Evolutionary conservation across 257 asterid species (phyloP).

Genomic region (Nicotiana sylvestris): DNA sequence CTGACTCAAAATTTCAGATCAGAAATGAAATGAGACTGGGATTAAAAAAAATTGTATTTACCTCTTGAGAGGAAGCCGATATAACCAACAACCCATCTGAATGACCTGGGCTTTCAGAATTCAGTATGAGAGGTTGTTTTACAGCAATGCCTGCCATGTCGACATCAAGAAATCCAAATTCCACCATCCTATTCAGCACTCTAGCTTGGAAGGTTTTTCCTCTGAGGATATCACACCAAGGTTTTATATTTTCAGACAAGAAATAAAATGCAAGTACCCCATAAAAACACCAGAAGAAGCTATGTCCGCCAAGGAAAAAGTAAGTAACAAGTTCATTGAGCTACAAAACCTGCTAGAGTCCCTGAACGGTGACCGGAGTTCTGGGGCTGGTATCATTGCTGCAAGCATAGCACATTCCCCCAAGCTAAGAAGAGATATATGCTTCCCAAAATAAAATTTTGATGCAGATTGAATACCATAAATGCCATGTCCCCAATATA

Average conservation of each 20-base stretch:
- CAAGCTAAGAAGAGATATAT: constrained; percentile 26
- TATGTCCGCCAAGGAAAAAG: neutral
- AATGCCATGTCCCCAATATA: constrained; percentile 39
- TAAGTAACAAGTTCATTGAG: neutral
- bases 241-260: neutral
- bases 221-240: constrained; percentile 12
- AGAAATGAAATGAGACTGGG: neutral
- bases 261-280: neutral
- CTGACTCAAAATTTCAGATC: neutral
- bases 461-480: constrained; percentile 32
- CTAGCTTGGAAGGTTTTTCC: constrained; percentile 34
- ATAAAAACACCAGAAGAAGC: neutral
- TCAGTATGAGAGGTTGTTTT: constrained; percentile 14
- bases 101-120: constrained; percentile 16
- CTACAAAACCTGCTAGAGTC: constrained; percentile 25
- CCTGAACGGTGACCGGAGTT: constrained; percentile 31
- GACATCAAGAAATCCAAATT: constrained; percentile 24
- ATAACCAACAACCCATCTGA: constrained; percentile 2
- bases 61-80: constrained; percentile 11
- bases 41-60: neutral
- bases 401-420: constrained; percentile 34
- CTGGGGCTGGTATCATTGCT: constrained; percentile 35
- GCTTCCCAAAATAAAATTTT: constrained; percentile 27
- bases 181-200: constrained; percentile 39
- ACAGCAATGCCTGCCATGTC: constrained; percentile 22